These are phyloP conservation scores for Daldinia bambusicola DNA, from an alignment of 495 filamentous ascomycete genomes.

Conservation along the genomic window DNA sequence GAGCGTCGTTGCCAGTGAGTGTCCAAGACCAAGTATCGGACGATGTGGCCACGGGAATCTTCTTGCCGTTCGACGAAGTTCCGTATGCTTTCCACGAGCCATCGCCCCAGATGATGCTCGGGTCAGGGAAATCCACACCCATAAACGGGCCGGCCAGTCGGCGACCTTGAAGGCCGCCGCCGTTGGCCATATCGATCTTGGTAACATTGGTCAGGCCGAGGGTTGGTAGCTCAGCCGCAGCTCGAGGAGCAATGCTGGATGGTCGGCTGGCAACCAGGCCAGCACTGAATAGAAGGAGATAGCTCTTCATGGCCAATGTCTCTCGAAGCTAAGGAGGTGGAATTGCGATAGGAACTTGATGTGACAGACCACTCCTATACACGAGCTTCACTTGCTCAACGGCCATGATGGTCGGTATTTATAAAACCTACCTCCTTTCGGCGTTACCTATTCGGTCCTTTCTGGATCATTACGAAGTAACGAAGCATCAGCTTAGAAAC, in stretches of 20 bases:
- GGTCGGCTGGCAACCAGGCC: constrained; percentile 40
- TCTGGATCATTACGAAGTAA: constrained; percentile 4
- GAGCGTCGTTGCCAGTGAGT: constrained; percentile 40
- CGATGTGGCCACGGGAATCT: constrained; percentile 46
- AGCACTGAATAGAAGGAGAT: constrained; percentile 41
- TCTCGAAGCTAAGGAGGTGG: neutral
- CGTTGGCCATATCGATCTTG: constrained; percentile 35
- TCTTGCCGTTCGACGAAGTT: constrained; percentile 45
- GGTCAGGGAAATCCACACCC: constrained; percentile 49
- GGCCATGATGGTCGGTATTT: constrained; percentile 20
- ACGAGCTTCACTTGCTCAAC: neutral
- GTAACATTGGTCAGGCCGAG: constrained; percentile 47
- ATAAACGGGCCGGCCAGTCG: constrained; percentile 39
- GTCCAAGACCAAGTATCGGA: constrained; percentile 44
- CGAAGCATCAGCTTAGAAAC: neutral
- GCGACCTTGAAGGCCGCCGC: constrained; percentile 32
- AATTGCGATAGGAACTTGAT: neutral
- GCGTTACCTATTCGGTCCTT: constrained; percentile 31
- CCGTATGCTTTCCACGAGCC: constrained; percentile 49
- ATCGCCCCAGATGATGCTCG: constrained; percentile 45
- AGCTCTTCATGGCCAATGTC: constrained; percentile 37
- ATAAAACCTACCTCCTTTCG: constrained; percentile 20
- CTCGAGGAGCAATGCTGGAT: constrained; percentile 13
- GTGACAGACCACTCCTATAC: constrained; percentile 5
- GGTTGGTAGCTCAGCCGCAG: constrained; percentile 30